Conservation (phyloP, 768 basidiomycete species). For the Lepiota venenata region DNA sequence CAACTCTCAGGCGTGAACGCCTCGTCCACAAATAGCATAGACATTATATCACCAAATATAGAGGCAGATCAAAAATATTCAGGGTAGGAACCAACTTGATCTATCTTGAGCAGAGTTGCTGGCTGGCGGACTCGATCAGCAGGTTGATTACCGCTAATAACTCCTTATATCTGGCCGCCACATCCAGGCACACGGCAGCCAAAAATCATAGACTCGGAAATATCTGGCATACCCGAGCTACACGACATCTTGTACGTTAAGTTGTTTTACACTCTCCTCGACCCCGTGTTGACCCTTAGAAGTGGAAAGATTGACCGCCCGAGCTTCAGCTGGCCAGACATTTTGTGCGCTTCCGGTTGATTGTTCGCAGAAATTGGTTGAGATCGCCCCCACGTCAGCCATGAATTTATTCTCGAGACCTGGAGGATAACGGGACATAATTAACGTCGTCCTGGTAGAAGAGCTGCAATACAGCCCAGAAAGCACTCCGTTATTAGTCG, state of each 20-base stretch:
- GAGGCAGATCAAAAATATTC: constrained; percentile 76
- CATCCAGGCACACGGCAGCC: constrained; percentile 7
- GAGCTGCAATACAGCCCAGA: constrained; percentile 94
- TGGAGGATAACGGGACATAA: constrained; percentile 96
- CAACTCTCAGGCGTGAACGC: constrained; percentile 99
- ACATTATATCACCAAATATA: background rate
- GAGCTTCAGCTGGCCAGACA: constrained; percentile 97
- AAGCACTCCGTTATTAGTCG: constrained; percentile 1
- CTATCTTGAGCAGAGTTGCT: constrained; percentile 66
- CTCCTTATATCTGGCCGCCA: constrained; percentile 65
- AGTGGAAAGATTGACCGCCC: constrained; percentile 93
- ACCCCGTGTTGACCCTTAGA: constrained; percentile 89
- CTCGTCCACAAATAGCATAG: constrained; percentile 61
- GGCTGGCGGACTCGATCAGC: constrained; percentile 88
- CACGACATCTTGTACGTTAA: constrained; percentile 99
- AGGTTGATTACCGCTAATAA: constrained; percentile 67
- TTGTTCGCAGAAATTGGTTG: constrained; percentile 99
- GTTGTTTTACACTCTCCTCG: constrained; percentile 89
- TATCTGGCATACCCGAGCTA: constrained; percentile 57
- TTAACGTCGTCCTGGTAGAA: constrained; percentile 96
- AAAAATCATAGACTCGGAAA: background rate
- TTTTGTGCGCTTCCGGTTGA: constrained; percentile 81
- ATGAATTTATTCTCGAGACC: constrained; percentile 88
- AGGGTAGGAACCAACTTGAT: constrained; percentile 53
- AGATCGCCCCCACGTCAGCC: constrained; percentile 99